A percentile compares a stretch with the other conserved stretches of the same genome.
Evolutionary conservation across 169 alveolate genomes (phyloP).

Genomic region (Perkinsus olseni): DNA sequence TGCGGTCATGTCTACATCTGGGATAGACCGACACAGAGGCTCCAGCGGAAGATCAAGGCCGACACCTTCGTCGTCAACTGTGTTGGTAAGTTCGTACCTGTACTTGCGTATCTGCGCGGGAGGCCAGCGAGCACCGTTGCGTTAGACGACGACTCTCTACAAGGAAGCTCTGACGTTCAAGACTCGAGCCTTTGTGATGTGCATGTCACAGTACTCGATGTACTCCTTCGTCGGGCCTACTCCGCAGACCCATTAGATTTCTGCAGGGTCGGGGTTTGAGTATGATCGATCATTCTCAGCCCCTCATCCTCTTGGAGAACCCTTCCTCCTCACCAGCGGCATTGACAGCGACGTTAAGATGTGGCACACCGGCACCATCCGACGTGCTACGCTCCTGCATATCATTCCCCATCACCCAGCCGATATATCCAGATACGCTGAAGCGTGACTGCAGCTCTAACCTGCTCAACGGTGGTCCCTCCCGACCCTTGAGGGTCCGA

Average conservation of each 20-base stretch:
- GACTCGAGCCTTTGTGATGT: too few species aligned
- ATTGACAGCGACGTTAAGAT: not conserved
- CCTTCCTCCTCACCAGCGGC: not conserved
- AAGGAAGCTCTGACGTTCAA: not conserved
- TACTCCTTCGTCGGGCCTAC: too few species aligned
- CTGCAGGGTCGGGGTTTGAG: too few species aligned
- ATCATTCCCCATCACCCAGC: not conserved
- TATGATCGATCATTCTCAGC: not conserved
- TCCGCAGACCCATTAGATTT: too few species aligned
- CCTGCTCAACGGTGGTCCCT: not conserved
- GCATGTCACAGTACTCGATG: too few species aligned
- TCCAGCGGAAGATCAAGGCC: conserved; percentile 7
- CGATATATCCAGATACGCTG: not conserved
- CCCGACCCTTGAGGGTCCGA: not conserved
- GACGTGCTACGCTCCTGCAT: not conserved
- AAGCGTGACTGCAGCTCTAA: not conserved
- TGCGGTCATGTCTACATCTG: conserved; percentile 17
- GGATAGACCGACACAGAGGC: not conserved
- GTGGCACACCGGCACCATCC: not conserved
- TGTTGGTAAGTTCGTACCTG: not conserved
- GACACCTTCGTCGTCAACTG: conserved; percentile 13
- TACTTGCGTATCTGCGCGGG: not conserved
- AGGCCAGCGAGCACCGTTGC: too few species aligned
- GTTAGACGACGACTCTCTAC: too few species aligned
- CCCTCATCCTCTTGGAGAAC: not conserved